A percentile compares a stretch with the other conserved stretches of the same genome.
Conservation (phyloP, 2,329 filamentous ascomycete genomes). For the Elsinoe arachidis region DNA sequence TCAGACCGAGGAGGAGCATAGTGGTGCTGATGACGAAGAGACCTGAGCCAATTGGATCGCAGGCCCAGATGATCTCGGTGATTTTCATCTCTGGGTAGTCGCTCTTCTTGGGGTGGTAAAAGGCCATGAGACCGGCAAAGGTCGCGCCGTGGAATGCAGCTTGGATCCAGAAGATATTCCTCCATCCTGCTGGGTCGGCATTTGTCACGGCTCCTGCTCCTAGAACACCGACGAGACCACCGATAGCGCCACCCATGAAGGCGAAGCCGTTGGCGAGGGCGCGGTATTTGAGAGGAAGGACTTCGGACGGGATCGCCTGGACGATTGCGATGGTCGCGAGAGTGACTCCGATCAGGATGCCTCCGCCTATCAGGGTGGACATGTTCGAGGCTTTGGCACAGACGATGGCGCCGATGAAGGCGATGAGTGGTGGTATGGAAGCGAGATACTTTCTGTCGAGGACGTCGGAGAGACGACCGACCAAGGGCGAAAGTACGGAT, state of each 20-base stretch:
- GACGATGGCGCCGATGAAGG: constrained; percentile 45
- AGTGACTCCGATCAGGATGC: constrained; percentile 48
- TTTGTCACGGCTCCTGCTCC: constrained; percentile 47
- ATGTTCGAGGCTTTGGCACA: constrained; percentile 49
- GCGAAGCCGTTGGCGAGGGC: constrained; percentile 47
- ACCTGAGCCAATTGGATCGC: constrained; percentile 27
- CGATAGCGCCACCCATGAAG: constrained; percentile 43
- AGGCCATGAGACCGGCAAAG: constrained; percentile 39
- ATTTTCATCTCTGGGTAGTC: constrained; percentile 12
- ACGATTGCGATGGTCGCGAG: constrained; percentile 48
- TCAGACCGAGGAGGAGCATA: constrained; percentile 23
- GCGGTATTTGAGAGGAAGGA: constrained; percentile 49
- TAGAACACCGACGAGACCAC: constrained; percentile 42
- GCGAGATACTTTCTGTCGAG: constrained; percentile 48
- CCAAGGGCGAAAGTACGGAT: constrained; percentile 46
- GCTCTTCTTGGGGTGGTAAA: constrained; percentile 37
- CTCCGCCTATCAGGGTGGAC: constrained; percentile 49
- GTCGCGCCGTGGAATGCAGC: constrained; percentile 45
- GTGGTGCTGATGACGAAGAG: constrained; percentile 28
- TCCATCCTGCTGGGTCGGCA: constrained; percentile 40
- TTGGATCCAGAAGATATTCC: constrained; percentile 53
- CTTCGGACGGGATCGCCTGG: constrained; percentile 48
- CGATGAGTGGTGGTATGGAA: constrained; percentile 44
- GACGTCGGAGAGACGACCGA: constrained; percentile 50
- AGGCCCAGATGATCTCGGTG: constrained; percentile 10